A percentile compares a stretch with the other conserved stretches of the same genome.
These are phyloP conservation scores for Nicotiana paniculata DNA, from an alignment of 257 asterid species.

Conservation along the genomic window DNA sequence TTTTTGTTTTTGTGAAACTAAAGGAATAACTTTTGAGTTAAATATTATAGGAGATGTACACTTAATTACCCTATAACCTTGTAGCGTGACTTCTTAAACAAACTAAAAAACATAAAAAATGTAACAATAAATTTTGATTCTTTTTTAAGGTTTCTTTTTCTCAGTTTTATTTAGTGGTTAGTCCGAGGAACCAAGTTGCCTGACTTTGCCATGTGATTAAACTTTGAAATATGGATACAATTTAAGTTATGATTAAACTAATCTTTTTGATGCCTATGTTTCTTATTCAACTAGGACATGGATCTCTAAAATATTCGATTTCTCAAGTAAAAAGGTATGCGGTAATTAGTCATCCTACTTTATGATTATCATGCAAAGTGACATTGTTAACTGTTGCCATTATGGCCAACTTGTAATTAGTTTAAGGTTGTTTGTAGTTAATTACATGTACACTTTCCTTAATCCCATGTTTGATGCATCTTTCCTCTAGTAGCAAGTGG, in stretches of 20 bases:
- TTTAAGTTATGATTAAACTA: background rate
- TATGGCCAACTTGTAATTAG: conserved; percentile 2
- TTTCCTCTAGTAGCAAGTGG: conserved; percentile 27
- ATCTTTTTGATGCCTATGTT: conserved; percentile 13
- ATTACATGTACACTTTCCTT: conserved; percentile 2
- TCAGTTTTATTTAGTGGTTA: background rate
- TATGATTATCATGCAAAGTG: conserved; percentile 17
- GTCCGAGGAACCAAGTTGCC: conserved; percentile 16
- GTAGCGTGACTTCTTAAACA: background rate
- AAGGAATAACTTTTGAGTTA: conserved; percentile 5
- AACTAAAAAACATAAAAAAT: background rate
- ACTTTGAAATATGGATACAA: conserved; percentile 15
- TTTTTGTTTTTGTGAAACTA: conserved; percentile 6
- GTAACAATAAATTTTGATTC: too few species aligned
- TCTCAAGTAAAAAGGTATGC: background rate
- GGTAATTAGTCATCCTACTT: background rate
- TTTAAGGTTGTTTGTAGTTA: conserved; percentile 13
- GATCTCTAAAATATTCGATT: background rate
- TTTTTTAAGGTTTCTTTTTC: background rate
- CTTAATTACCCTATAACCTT: background rate
- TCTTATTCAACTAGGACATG: conserved; percentile 24
- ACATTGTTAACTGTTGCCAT: conserved; percentile 22
- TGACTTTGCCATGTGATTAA: conserved; percentile 1
- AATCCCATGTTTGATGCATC: conserved; percentile 2
- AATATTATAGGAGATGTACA: background rate